Base-by-base conservation (phyloP, 768 basidiomycete genomes). In the Macrolepiota fuliginosa region DNA sequence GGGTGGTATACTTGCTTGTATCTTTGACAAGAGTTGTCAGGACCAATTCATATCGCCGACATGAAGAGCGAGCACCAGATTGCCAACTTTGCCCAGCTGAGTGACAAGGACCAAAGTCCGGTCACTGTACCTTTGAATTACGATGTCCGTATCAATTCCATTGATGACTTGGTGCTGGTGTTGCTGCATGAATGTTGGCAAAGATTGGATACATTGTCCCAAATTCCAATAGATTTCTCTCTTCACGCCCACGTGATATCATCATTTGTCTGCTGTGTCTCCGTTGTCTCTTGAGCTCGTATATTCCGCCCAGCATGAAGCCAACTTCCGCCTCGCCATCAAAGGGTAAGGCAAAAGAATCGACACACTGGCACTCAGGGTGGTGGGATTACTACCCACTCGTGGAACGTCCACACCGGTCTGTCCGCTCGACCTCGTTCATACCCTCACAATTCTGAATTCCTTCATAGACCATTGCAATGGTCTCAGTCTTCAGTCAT, bases 51-150 rank as follows among this genome's bases (percentile, higher is more conserved):
- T 54, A 55, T 49, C 12, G 29, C 25, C 6, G 13, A 27, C n/a
- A 36, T 11, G 53, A 19, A 55, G 29, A 42, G 35, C 27, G 67
- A 75, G 72, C 70, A 96, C 94, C 76, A 98, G 71, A 69, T 82
- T 87, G 59, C 96, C 96, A 12, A 96, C 89, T 83, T 94, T 96
- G 40, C 92, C 91, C 63, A 93, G 71, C 73, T 98, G 96, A 1
- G 94, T 95, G 56, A 98, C 81, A 24, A 97, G 79, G n/a, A 97
- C 87, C 19, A 98, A 78, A 12, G 86, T 77, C 25, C 93, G 83
- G 74, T 98, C 96, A 56, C 84, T 82, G 70, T 86, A 98, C 0
- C 79, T 77, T 68, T 97, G 94, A 6, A 96, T 70, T 49, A 95
- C 65, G 15, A 97, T 75, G 58, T 96, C 88, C 1, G 93, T 97